Evolutionary conservation across 2,329 filamentous ascomycete genomes (phyloP).

Genomic region (Lasiodiplodia citricola): DNA sequence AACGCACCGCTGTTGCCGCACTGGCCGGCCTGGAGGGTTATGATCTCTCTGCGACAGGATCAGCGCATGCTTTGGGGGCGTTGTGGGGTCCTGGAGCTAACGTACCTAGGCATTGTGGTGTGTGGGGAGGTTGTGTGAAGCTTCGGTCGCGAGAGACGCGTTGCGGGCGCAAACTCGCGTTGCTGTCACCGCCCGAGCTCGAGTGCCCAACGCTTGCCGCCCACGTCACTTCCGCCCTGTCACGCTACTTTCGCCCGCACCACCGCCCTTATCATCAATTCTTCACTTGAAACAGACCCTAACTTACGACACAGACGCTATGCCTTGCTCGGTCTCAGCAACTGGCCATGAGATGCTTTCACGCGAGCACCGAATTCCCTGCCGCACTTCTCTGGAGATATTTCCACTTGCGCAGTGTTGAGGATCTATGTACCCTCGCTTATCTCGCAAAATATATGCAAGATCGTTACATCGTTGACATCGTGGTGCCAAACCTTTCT

Average conservation of each 20-base stretch:
- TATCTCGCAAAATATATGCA: background rate
- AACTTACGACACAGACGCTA: background rate
- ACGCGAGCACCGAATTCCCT: background rate
- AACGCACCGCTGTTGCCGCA: slow-evolving; percentile 97
- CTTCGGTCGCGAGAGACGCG: slow-evolving; percentile 21
- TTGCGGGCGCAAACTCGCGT: slow-evolving; percentile 22
- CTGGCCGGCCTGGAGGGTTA: slow-evolving; percentile 98
- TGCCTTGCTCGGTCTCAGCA: background rate
- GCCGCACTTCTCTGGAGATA: background rate
- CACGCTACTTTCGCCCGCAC: background rate
- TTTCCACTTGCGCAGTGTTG: background rate
- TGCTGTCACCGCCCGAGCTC: slow-evolving; percentile 12
- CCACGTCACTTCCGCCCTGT: slow-evolving; percentile 19
- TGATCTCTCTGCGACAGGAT: slow-evolving; percentile 78
- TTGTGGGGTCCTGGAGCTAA: background rate
- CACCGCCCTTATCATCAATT: slow-evolving; percentile 8
- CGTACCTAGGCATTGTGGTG: slow-evolving; percentile 46
- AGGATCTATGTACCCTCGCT: slow-evolving; percentile 1
- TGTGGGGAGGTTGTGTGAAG: slow-evolving; percentile 25
- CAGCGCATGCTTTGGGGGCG: background rate
- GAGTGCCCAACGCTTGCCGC: background rate
- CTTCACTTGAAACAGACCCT: background rate
- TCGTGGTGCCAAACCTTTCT: background rate
- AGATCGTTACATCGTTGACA: background rate
- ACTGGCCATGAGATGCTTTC: background rate